These are phyloP conservation scores for Podaxis sp. DNA, from an alignment of 768 basidiomycete species.

Conservation along the genomic window DNA sequence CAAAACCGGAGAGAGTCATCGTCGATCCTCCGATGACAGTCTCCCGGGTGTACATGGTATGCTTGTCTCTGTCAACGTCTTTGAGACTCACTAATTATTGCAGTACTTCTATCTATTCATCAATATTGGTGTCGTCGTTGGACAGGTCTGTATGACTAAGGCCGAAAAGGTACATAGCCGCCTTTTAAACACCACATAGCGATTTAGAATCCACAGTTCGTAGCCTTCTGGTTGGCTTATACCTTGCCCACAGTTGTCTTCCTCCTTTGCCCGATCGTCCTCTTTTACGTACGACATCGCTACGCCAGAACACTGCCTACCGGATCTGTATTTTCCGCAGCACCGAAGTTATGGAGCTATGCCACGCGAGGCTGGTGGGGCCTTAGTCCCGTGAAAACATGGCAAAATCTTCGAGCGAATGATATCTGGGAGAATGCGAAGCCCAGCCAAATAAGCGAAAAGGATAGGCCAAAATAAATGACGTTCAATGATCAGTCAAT, in stretches of 20 bases:
- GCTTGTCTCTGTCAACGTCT: conserved; percentile 5
- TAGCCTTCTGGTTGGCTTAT: conserved; percentile 63
- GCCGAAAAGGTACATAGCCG: conserved; percentile 45
- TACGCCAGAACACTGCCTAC: conserved; percentile 55
- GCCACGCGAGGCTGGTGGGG: conserved; percentile 45
- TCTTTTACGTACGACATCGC: conserved; percentile 47
- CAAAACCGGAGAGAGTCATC: conserved; percentile 61
- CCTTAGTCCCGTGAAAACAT: conserved; percentile 44
- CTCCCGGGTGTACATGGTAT: conserved; percentile 69
- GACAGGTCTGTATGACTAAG: conserved; percentile 67
- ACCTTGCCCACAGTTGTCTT: conserved; percentile 60
- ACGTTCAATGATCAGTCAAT: conserved; percentile 68
- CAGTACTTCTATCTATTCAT: conserved; percentile 59
- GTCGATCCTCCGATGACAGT: conserved; percentile 69
- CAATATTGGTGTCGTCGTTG: conserved; percentile 63
- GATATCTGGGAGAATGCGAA: conserved; percentile 76
- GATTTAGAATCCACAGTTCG: conserved; percentile 38
- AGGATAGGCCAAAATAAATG: conserved; percentile 60
- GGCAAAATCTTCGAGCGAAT: conserved; percentile 42
- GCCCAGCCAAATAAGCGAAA: conserved; percentile 49
- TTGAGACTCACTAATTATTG: not conserved
- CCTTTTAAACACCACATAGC: not conserved
- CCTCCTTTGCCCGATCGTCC: conserved; percentile 55
- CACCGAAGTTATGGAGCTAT: conserved; percentile 40
- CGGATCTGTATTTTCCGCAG: conserved; percentile 56